Conservation (phyloP, 305 asterid species). For the Andrographis paniculata region DNA sequence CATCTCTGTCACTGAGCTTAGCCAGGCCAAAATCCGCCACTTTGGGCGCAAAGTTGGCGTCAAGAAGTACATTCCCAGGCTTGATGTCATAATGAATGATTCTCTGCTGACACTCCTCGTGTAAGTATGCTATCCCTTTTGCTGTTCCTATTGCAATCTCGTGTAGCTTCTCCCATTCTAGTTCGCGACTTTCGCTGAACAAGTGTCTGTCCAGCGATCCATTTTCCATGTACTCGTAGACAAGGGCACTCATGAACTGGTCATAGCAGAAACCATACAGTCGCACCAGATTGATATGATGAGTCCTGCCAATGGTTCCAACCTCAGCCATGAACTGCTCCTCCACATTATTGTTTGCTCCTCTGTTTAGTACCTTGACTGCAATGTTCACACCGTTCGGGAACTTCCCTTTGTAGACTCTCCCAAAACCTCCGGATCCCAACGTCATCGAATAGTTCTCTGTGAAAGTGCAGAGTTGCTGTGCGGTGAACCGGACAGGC, state of each 20-base stretch:
- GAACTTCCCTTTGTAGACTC: neutral
- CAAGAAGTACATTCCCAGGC: neutral
- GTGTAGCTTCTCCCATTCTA: neutral
- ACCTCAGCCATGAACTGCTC: conserved; percentile 3
- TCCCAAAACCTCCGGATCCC: neutral
- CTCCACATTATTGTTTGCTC: neutral
- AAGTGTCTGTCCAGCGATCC: neutral
- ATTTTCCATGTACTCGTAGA: conserved; percentile 1
- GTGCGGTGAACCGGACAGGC: neutral
- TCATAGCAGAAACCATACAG: neutral
- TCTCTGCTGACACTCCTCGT: neutral
- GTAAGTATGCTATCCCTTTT: conserved; percentile 1
- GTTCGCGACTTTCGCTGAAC: neutral
- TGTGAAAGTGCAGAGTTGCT: neutral
- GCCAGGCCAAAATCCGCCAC: neutral
- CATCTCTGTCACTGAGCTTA: neutral
- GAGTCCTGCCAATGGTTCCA: neutral
- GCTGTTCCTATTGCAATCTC: neutral
- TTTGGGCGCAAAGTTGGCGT: neutral
- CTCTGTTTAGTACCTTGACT: neutral
- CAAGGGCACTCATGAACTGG: neutral
- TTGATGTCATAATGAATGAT: conserved; percentile 2
- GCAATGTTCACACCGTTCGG: neutral
- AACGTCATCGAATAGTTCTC: neutral
- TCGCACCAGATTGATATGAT: neutral